Evolutionary conservation across 2,329 filamentous ascomycete genomes (phyloP), one percentile per base, ranked within the genome.

Genomic region (Trichoderma atroviride): DNA sequence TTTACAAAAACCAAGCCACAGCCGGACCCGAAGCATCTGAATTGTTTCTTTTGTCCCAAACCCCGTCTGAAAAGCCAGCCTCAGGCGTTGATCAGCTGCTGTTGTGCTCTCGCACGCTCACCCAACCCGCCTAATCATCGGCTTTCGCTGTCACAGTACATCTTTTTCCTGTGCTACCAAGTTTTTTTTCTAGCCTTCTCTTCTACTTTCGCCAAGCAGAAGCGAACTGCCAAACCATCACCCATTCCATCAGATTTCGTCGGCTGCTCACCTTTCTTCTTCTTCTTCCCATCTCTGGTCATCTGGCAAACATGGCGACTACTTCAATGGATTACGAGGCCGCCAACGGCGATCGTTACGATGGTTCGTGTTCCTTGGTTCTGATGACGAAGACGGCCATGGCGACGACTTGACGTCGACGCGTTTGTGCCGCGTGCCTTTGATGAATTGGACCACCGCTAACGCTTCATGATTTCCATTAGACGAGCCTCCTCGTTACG

Each of bases 301-400:
- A 69, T 59, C 62, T 35, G 69, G 60, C 69, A 70, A 78, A 73
- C 73, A 89, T 89, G 87, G 87, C 87, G 69, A 89, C 88, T 72
- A 88, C 87, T 53, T 86, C 88, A 73, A 91, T 91, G 89, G 89
- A 91, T 77, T 91, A 91, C 79, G 89, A 91, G 79, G 87, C 86
- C 78, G 87, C 88, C 73, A 89, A 88, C 76, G 88, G 87, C 76
- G 87, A 89, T 79, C 88, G 86, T 72, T 90, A 89, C 74, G 88
- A 91, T 76, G 89, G 89, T 91, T 82, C 75, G 83, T 75, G 53
- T 64, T 67, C 72, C 57, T 33, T 22, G 27, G 47, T 14, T 57
- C 33, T 35, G 35, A 64, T n/a, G 52, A 35, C 50, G 69, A 60
- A 69, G 55, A 33, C 27, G 40, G 40, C 40, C 40, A 43, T 43